Percentiles rank a stretch among this genome's conserved stretches.
phyloP scores from a whole-genome alignment of 2,329 filamentous ascomycete genomes.

The Tolypocladium ophioglossoides region DNA sequence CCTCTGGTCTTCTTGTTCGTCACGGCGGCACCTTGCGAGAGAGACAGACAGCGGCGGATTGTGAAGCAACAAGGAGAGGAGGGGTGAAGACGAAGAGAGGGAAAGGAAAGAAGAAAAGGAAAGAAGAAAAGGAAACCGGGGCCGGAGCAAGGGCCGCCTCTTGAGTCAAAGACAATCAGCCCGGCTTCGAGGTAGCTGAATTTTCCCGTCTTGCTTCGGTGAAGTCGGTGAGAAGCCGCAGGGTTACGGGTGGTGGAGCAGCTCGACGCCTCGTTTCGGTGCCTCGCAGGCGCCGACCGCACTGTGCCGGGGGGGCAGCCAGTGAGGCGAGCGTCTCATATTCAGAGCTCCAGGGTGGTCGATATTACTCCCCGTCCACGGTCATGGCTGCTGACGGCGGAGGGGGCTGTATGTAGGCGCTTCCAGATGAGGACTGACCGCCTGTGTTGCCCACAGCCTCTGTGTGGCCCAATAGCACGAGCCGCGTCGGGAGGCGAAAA shows the following conservation, averaged over 20 bases:
- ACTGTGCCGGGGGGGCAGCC: neutral
- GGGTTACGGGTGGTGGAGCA: constrained; percentile 1
- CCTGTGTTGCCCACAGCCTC: too few relatives aligned
- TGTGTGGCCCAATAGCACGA: too few relatives aligned
- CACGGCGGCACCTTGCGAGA: neutral
- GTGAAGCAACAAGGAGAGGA: neutral
- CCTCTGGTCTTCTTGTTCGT: neutral
- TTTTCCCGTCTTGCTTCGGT: constrained; percentile 5
- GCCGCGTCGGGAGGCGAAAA: too few relatives aligned
- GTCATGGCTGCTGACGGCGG: too few relatives aligned
- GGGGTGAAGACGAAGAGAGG: neutral
- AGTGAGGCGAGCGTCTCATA: too few relatives aligned
- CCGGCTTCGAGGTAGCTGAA: neutral
- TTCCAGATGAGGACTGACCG: neutral
- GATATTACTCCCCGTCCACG: too few relatives aligned
- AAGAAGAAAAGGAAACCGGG: neutral
- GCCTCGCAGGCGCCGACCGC: neutral
- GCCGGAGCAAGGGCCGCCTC: neutral
- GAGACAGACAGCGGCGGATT: neutral
- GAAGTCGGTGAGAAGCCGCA: constrained; percentile 9
- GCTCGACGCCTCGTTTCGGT: neutral
- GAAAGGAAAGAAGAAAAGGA: neutral
- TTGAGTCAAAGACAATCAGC: neutral
- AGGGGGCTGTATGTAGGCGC: neutral
- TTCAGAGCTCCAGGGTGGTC: too few relatives aligned